Conservation (phyloP, 1,284 basidiomycete genomes). For the Puccinia sorghi region DNA sequence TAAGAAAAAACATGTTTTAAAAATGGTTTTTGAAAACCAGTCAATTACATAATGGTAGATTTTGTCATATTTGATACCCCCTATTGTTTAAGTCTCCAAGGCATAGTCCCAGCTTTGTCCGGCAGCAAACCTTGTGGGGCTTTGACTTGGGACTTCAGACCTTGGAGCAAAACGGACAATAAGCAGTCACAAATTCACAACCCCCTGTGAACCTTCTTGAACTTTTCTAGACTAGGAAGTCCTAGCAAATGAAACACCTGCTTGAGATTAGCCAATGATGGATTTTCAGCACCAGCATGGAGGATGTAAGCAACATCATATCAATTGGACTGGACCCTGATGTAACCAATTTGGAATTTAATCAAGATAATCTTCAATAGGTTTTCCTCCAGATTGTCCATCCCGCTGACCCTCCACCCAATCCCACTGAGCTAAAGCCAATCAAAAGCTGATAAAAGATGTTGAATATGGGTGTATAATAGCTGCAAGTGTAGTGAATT, state of each 20-base stretch:
- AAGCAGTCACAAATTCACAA: slow-evolving; percentile 92
- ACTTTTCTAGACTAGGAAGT: slow-evolving; percentile 76
- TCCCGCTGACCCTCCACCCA: slow-evolving; percentile 72
- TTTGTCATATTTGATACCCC: too few species aligned
- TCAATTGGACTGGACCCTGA: slow-evolving; percentile 75
- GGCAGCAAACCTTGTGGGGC: too few species aligned
- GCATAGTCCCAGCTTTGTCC: too few species aligned
- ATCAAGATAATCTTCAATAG: slow-evolving; percentile 92
- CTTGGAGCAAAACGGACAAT: too few species aligned
- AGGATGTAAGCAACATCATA: slow-evolving; percentile 88
- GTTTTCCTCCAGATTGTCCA: slow-evolving; percentile 87
- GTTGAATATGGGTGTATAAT: slow-evolving; percentile 93
- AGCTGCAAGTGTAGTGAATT: slow-evolving; percentile 87
- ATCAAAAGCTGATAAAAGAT: slow-evolving; percentile 87
- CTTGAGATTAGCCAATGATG: slow-evolving; percentile 62
- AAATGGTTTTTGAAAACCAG: too few species aligned
- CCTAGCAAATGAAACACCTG: slow-evolving; percentile 91
- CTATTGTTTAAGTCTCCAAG: too few species aligned
- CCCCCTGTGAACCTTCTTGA: slow-evolving; percentile 87
- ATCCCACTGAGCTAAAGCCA: slow-evolving; percentile 56
- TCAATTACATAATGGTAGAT: too few species aligned
- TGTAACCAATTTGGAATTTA: slow-evolving; percentile 94
- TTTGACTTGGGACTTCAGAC: too few species aligned
- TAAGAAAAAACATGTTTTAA: too few species aligned
- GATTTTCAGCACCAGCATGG: slow-evolving; percentile 54